Evolutionary conservation across 768 basidiomycete species (phyloP), one percentile per base, ranked within the genome.

Genomic region (Psilocybe sp.): DNA sequence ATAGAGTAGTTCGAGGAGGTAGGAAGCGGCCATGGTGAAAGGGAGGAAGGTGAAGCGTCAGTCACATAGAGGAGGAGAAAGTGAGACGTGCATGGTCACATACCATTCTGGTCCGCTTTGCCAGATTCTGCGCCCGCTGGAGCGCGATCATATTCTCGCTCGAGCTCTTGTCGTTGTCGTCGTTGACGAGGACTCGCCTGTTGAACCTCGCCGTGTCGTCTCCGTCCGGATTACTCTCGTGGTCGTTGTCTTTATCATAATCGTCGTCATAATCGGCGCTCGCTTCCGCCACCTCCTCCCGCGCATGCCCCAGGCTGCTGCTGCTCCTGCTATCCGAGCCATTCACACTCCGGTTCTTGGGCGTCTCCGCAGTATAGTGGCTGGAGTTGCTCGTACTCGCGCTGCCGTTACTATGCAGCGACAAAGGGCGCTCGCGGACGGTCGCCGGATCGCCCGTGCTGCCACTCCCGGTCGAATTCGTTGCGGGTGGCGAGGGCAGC

Each of bases 401-500:
- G 51, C 64, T 66, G 54, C 64, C 68, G 51, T 61, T 63, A 51
- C 62, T 64, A 52, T 62, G 57, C 15, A 58, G 57, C 36, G 60
- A 66, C 32, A 63, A 39, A 33, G 68, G 69, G 9, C 58, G 19
- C 15, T 51, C 50, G 19, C 73, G 68, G 6, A 70, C 68, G 52
- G 73, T 77, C 45, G 66, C 71, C 40, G 77, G 77, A 67, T 84
- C 84, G 38, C 83, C 84, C 4, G 80, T 83, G 58, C 87, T 88
- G 34, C 87, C 86, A 64, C 87, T 89, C 32, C 86, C 88, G 1
- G 88, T 90, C 10, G 89, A 91, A 62, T 90, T 91, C 15, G 90
- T 89, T 20, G 87, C 89, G 38, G 90, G 90, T 0, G 90, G 90
- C 18, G 88, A 90, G 1, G 90, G 89, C 5, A 92, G 64, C 5